These are phyloP conservation scores for Plasmopara viticola DNA, from an alignment of 352 stramenopile genomes.

Conservation along the genomic window DNA sequence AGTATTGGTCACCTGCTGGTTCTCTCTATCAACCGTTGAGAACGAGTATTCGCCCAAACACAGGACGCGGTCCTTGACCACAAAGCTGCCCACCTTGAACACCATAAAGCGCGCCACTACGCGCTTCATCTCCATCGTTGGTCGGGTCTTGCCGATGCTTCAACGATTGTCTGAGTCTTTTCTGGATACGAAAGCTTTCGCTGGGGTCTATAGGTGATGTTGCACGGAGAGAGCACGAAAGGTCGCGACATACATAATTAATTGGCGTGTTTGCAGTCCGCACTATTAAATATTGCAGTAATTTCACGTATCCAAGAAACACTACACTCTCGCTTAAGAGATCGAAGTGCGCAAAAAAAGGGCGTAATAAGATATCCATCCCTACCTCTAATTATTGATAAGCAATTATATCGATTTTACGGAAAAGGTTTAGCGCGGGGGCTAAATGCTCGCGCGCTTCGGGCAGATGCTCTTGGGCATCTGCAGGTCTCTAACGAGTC, in stretches of 20 bases:
- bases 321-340: too few relatives aligned
- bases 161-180: not conserved
- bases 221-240: not conserved
- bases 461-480: too few relatives aligned
- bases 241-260: not conserved
- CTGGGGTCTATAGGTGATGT: not conserved
- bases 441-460: too few relatives aligned
- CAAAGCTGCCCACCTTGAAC: conserved; percentile 77
- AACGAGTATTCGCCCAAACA: conserved; percentile 74
- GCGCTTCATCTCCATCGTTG: conserved; percentile 44
- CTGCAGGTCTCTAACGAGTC: too few relatives aligned
- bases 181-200: not conserved
- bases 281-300: too few relatives aligned
- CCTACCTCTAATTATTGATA: too few relatives aligned
- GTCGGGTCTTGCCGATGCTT: not conserved
- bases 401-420: too few relatives aligned
- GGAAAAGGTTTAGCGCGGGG: too few relatives aligned
- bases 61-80: conserved; percentile 78
- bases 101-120: conserved; percentile 78
- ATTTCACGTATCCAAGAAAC: too few relatives aligned
- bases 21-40: conserved; percentile 65
- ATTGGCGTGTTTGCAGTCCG: too few relatives aligned
- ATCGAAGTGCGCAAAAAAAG: too few relatives aligned
- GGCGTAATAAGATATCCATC: too few relatives aligned
- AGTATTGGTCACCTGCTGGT: conserved; percentile 66